Base-by-base conservation (phyloP, 2,329 filamentous ascomycete species). In the Diplodia seriata region DNA sequence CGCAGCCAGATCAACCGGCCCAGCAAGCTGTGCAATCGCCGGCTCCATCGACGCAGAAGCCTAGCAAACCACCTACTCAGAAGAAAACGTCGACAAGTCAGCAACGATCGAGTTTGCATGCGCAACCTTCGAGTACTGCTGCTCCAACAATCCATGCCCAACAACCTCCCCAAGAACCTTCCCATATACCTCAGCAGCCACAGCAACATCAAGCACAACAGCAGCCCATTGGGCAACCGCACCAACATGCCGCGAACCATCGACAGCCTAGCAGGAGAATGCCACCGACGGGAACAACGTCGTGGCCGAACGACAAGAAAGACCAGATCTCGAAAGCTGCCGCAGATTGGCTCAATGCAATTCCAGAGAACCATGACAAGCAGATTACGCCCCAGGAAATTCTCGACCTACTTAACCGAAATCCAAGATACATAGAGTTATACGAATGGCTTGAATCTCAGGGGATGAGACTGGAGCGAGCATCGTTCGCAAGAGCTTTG, bases 391-490 rank as follows among this genome's bases (percentile, higher is more conserved):
- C 78, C 9, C 74, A 79, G 11, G 75, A 81, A 23, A 77, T 88
- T 11, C 73, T 82, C 26, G 74, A 72, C 1, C 79, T 87, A 47
- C 77, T 89, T 9, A 78, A 86, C 61, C 73, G 76, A 8, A 87
- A 87, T 70, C 85, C 85, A 2, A 85, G 81, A 2, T 88, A 88
- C 70, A 81, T 83, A 68, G 80, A 85, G 62, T 75, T 88, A 2
- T 89, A 86, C 71, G 81, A 85, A 69, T 77, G 79, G 55, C 74
- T 88, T 5, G 86, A 89, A 69, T 73, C 71, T 1, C 79, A 79
- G 71, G 84, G 83, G 0, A 76, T 86, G 18, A 78, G 74, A 38
- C 77, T 88, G 40, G 83, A 87, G 70, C 79, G 85, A 66, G 81
- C 84, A 6, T 76, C 79, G 0, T 85, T 89, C 71, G 86, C 86